These are phyloP conservation scores for Hericium erinaceus DNA, from an alignment of 768 basidiomycete genomes.

Conservation along the genomic window DNA sequence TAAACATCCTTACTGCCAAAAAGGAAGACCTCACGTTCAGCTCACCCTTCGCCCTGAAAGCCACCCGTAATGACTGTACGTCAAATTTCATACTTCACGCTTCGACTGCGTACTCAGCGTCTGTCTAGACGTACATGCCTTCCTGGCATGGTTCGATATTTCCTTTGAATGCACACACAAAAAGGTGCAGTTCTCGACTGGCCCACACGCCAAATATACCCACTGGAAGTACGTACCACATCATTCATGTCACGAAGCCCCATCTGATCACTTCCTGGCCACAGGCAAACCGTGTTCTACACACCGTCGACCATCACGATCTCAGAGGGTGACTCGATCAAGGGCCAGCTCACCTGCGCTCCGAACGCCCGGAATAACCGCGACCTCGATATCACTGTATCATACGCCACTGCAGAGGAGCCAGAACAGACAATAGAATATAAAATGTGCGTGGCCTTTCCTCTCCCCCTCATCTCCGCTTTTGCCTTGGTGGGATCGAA, in stretches of 20 bases:
- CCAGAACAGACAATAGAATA: slow-evolving; percentile 42
- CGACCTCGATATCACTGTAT: slow-evolving; percentile 84
- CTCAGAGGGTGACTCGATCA: slow-evolving; percentile 60
- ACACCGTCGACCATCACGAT: slow-evolving; percentile 72
- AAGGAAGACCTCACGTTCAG: slow-evolving; percentile 92
- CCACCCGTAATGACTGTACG: slow-evolving; percentile 88
- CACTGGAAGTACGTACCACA: slow-evolving; percentile 79
- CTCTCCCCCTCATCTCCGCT: slow-evolving; percentile 18
- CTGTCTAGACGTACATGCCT: slow-evolving; percentile 80
- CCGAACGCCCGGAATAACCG: slow-evolving; percentile 92
- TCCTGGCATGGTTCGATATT: slow-evolving; percentile 99
- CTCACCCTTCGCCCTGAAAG: slow-evolving; percentile 67
- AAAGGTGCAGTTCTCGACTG: slow-evolving; percentile 92
- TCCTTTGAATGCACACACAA: slow-evolving; percentile 94
- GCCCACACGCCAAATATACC: slow-evolving; percentile 93
- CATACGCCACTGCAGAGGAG: slow-evolving; percentile 37
- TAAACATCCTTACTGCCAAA: slow-evolving; percentile 83
- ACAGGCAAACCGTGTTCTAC: slow-evolving; percentile 96
- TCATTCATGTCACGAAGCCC: not conserved
- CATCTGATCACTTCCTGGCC: not conserved
- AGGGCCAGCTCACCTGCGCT: slow-evolving; percentile 64
- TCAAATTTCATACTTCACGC: slow-evolving; percentile 6
- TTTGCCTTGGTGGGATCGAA: slow-evolving; percentile 24
- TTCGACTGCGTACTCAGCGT: not conserved
- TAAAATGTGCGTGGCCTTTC: slow-evolving; percentile 69